Base-by-base conservation (phyloP, 2,329 filamentous ascomycete genomes). In the Aspergillus quadricinctus region DNA sequence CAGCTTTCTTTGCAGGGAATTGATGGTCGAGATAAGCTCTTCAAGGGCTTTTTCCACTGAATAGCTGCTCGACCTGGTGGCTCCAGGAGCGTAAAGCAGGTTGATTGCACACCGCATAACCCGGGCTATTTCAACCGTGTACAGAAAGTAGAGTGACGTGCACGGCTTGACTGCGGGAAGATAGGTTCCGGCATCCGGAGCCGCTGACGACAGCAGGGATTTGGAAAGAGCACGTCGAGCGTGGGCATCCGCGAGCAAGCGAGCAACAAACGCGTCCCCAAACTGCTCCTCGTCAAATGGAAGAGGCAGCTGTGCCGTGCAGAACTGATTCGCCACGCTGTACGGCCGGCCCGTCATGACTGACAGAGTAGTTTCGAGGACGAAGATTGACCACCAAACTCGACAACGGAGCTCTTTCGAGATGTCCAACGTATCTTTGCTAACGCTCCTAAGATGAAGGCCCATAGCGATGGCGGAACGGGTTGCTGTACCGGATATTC, bases 331-430 rank as follows among this genome's bases (percentile, higher is more conserved):
- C 58, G 66, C 62, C 8, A 73, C 64, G 50, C 69, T 72, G 21
- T 70, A 68, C 0, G 73, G 69, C 48, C 75, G 68, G 40, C 75
- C 75, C 4, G 74, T 75, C 67, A 77, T 74, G 49, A 67, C 64
- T 31, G 69, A 68, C 14, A 77, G 65, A 23, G 70, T 66, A 41
- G 72, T 70, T 55, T 77, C 75, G 3, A 76, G 64, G 2, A 63
- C 61, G 52, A 73, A 73, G 8, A 77, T 59, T 25, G 73, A 70
- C 70, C 73, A 76, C 75, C 75, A 77, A 1, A 76, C 66, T 27
- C 72, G 65, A 51, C 72, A 73, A 4, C 74, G 70, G 35, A 69
- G 66, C 58, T 75, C 73, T 54, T 73, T 76, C n/a, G 73, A 70
- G 6, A 66, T 61, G 29, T 70, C 65, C 17, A 68, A 61, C 21